Percentiles rank a stretch among this genome's conserved stretches.
phyloP scores from a whole-genome alignment of 108 stramenopile genomes.

The Asterionellopsis glacialis region DNA sequence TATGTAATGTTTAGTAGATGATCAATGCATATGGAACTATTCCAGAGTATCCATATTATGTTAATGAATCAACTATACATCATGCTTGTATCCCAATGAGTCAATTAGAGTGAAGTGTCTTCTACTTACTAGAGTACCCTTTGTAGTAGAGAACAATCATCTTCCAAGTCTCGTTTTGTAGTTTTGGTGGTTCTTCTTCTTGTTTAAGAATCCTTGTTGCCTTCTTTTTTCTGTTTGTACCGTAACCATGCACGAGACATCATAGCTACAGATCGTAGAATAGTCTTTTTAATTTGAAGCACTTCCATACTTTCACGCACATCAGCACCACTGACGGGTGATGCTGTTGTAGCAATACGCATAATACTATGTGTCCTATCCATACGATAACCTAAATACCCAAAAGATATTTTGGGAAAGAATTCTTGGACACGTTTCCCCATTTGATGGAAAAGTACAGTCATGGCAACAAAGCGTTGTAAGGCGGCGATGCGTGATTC shows the following conservation, averaged over 20 bases:
- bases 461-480: constrained; percentile 77
- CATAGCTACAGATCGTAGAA: constrained; percentile 48
- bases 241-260: constrained; percentile 44
- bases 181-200: too few species aligned
- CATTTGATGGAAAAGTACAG: constrained; percentile 81
- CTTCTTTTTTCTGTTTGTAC: constrained; percentile 13
- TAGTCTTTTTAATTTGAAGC: constrained; percentile 43
- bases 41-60: too few species aligned
- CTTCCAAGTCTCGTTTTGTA: too few species aligned
- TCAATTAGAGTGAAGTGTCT: too few species aligned
- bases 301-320: constrained; percentile 61
- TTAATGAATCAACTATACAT: too few species aligned
- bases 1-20: too few species aligned
- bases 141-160: too few species aligned
- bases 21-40: too few species aligned
- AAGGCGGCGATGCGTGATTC: constrained; percentile 72
- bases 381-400: constrained; percentile 50
- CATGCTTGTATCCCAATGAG: too few species aligned
- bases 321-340: constrained; percentile 62
- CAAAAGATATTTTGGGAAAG: constrained; percentile 57
- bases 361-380: constrained; percentile 67
- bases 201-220: too few species aligned
- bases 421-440: constrained; percentile 56
- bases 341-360: constrained; percentile 67
- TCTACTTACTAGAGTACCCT: too few species aligned